phyloP scores from a whole-genome alignment of 148 eudicot genomes.

The Talinum fruticosum region DNA sequence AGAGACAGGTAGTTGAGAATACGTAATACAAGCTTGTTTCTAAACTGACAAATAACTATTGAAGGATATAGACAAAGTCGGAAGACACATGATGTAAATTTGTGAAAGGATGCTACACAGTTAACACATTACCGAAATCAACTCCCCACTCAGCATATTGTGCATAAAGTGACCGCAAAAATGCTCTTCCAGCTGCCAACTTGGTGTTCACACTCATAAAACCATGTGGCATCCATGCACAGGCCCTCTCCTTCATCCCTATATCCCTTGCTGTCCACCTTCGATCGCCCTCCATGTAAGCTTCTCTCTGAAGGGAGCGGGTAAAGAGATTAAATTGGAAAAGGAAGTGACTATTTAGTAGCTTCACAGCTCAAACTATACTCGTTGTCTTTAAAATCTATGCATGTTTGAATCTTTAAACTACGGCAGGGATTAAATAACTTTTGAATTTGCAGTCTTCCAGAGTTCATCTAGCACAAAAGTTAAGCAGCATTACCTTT shows the following conservation, averaged over 20 bases:
- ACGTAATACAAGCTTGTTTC: not conserved
- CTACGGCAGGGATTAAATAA: not conserved
- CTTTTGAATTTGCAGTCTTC: not conserved
- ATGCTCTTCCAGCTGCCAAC: constrained; percentile 88
- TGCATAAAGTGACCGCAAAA: constrained; percentile 80
- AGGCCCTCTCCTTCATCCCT: constrained; percentile 63
- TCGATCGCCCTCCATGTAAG: constrained; percentile 64
- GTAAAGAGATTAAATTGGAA: not conserved
- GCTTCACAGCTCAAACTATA: no score
- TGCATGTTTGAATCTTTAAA: no score
- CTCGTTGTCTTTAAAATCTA: no score
- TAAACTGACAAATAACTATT: not conserved
- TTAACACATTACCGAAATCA: constrained; percentile 64
- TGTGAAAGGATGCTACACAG: not conserved
- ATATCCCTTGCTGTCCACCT: constrained; percentile 77
- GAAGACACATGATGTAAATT: not conserved
- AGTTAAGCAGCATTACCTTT: constrained; percentile 39
- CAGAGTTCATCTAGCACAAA: not conserved
- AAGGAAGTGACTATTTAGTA: not conserved
- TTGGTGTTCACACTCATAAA: constrained; percentile 88
- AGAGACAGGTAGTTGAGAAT: not conserved
- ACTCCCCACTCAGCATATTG: constrained; percentile 98
- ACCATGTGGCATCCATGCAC: constrained; percentile 94
- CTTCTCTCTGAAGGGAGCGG: constrained; percentile 44
- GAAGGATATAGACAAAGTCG: no score